These are phyloP conservation scores for Viola odorata DNA, from an alignment of 345 rosid genomes.

Conservation along the genomic window DNA sequence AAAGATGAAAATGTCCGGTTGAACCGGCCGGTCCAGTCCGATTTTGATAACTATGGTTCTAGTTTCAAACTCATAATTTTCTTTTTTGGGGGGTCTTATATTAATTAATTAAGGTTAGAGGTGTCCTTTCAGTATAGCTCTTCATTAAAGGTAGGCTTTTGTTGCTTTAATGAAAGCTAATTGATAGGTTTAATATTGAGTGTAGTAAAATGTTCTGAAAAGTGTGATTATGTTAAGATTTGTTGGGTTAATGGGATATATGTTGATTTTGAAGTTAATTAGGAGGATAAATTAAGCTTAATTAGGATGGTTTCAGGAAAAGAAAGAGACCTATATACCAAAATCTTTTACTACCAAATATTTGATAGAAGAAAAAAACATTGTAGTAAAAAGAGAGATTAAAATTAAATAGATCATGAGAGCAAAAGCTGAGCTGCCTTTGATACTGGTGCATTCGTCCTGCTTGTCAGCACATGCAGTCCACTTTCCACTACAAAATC, in stretches of 20 bases:
- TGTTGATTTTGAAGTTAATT: constrained; percentile 7
- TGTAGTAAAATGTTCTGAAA: background rate
- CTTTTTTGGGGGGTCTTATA: no score
- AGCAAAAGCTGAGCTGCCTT: constrained; percentile 70
- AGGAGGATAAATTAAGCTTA: background rate
- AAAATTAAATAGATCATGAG: constrained; percentile 24
- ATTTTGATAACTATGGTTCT: no score
- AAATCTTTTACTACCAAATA: constrained; percentile 35
- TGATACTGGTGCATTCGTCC: constrained; percentile 57
- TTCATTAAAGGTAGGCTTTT: background rate
- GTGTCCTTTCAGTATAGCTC: no score
- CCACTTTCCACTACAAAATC: constrained; percentile 90
- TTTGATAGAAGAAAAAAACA: constrained; percentile 2
- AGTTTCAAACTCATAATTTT: no score
- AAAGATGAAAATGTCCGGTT: no score
- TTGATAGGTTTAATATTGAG: background rate
- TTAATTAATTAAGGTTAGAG: no score
- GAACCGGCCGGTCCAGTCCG: no score
- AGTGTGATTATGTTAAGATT: constrained; percentile 2
- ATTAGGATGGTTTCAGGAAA: constrained; percentile 15
- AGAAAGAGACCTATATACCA: constrained; percentile 53
- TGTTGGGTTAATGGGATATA: background rate
- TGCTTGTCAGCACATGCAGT: constrained; percentile 88
- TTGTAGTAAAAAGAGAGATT: background rate
- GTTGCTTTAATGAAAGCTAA: background rate